Base-by-base conservation (phyloP, 1,284 basidiomycete genomes). In the Mycosarcoma mackinlayi region DNA sequence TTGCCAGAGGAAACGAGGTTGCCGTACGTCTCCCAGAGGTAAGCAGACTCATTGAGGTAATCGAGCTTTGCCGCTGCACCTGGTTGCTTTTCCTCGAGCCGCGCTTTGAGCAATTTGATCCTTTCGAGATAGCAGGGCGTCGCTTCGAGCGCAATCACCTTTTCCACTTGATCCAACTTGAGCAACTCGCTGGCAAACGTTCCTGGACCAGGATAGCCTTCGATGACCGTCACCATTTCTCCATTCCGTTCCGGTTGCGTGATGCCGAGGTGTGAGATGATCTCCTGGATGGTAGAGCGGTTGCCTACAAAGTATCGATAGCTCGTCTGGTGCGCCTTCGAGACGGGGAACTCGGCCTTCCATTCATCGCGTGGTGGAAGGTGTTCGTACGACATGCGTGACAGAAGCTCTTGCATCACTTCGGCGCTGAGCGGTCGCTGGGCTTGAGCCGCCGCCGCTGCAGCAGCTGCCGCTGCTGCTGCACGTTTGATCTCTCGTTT, bases 181-280 rank as follows among this genome's bases (percentile, higher is more conserved):
- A 78, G 38, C 10, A 82, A 57, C 47, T 71, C 63, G 47, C 71
- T 67, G 3, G 80, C 74, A 21, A 80, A 49, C 1, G 75, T 76
- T 14, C 80, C 80, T 8, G 78, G 71, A 4, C 80, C 80, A 6
- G 80, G 66, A 56, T 79, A 82, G 3, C 76, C 77, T 53, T 82
- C 80, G 30, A 82, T 37, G 16, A 82, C 52, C 9, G 80, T 82
- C 10, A 68, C 59, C 35, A 78, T 78, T 19, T 68, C 45, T 9
- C 77, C 76, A 1, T 59, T 53, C 1, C 57, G 44, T 18, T 69
- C 60, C 2, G 37, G 34, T 14, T 45, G 28, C 11, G 56, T 54
- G 3, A 79, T 61, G 3, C 64, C 66, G 10, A 80, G 55, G 5
- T 51, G 31, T 14, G 48, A 31, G 18, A 78, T 69, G 24, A 80